Evolutionary conservation across 805 yeast genomes (phyloP).

Genomic region (Kregervanrija delftensis): DNA sequence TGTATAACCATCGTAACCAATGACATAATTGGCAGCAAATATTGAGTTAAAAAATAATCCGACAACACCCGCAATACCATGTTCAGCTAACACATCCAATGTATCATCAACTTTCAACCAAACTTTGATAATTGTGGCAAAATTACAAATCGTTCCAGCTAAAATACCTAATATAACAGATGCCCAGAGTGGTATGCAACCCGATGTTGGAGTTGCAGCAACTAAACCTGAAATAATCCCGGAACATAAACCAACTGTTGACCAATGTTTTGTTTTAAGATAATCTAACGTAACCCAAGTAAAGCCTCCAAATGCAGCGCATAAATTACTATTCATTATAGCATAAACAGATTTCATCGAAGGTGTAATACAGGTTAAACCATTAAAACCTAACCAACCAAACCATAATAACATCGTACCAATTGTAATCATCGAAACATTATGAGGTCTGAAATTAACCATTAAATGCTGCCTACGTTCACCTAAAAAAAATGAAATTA

Average conservation of each 20-base stretch:
- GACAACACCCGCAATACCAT: conserved; percentile 91
- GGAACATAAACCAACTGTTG: conserved; percentile 91
- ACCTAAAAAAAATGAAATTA: conserved; percentile 74
- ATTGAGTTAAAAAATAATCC: conserved; percentile 86
- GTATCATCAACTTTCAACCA: conserved; percentile 82
- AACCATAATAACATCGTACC: conserved; percentile 87
- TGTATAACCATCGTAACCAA: conserved; percentile 85
- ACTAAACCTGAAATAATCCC: conserved; percentile 94
- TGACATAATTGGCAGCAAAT: conserved; percentile 80
- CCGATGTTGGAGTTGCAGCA: conserved; percentile 95
- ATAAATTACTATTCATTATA: conserved; percentile 82
- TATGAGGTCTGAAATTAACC: conserved; percentile 91
- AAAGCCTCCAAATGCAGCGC: conserved; percentile 86
- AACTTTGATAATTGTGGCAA: conserved; percentile 81
- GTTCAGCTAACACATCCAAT: conserved; percentile 95
- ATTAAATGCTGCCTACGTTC: conserved; percentile 67
- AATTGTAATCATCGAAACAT: conserved; percentile 81
- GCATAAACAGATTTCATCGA: conserved; percentile 81
- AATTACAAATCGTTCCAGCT: conserved; percentile 81
- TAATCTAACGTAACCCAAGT: conserved; percentile 90
- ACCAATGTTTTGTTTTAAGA: conserved; percentile 84
- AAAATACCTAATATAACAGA: conserved; percentile 78
- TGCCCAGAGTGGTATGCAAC: conserved; percentile 86
- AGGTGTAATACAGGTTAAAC: conserved; percentile 81
- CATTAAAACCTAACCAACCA: conserved; percentile 96